A percentile compares a stretch with the other conserved stretches of the same genome.
Evolutionary conservation across 2,329 filamentous ascomycete genomes (phyloP).

Genomic region (Periconia sp.): DNA sequence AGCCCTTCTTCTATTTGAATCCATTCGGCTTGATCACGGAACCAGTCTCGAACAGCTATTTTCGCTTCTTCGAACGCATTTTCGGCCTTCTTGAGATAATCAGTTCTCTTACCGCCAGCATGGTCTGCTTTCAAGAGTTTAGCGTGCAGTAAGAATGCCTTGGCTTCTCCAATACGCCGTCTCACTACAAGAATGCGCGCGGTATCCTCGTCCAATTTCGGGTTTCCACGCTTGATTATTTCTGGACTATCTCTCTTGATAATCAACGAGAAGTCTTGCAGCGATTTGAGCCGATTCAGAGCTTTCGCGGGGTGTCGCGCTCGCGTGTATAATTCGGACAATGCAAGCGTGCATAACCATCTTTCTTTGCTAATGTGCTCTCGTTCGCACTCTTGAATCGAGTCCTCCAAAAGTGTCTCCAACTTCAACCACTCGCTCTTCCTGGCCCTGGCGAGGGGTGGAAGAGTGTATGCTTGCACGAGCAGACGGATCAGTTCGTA

Average conservation of each 20-base stretch:
- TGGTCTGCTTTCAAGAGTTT: neutral
- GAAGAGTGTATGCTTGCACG: neutral
- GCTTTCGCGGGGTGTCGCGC: neutral
- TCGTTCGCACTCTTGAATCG: neutral
- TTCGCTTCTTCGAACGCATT: neutral
- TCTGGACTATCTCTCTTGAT: neutral
- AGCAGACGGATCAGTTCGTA: neutral
- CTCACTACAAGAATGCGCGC: no score
- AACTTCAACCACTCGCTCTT: neutral
- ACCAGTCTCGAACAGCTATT: neutral
- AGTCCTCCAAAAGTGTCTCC: neutral
- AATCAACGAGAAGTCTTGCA: neutral
- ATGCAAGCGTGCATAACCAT: neutral
- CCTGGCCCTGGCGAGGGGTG: neutral
- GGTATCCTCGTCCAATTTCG: no score
- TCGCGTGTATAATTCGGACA: neutral
- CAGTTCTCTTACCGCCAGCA: no score
- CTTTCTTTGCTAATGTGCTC: neutral
- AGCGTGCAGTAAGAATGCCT: neutral
- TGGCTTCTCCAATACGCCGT: conserved; percentile 2
- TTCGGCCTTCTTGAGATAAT: no score
- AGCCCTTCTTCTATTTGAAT: no score
- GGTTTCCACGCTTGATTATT: neutral
- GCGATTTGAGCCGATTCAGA: no score
- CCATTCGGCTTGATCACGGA: neutral